These are phyloP conservation scores for Dendryphion nanum DNA, from an alignment of 2,329 filamentous ascomycete genomes.

Conservation along the genomic window DNA sequence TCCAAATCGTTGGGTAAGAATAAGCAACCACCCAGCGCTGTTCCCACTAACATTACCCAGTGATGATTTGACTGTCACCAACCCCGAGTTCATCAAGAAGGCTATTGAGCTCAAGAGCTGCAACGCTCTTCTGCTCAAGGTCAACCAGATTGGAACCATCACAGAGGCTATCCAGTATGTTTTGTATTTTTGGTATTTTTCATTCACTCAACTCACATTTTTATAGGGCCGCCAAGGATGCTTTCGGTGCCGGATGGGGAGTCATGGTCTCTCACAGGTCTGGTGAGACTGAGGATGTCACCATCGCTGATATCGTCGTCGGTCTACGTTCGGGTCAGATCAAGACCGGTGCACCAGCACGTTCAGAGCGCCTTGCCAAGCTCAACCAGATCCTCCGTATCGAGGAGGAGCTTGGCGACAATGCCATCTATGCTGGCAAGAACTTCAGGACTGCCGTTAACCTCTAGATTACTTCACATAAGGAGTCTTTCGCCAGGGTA, in stretches of 20 bases:
- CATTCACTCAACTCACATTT: constrained; percentile 52
- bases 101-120: constrained; percentile 98
- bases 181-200: constrained; percentile 69
- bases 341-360: constrained; percentile 69
- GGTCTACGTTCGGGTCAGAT: constrained; percentile 97
- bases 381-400: constrained; percentile 99
- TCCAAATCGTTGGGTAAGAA: constrained; percentile 82
- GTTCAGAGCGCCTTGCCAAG: constrained; percentile 98
- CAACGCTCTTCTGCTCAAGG: constrained; percentile 97
- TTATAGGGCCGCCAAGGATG: constrained; percentile 57
- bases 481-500: too few relatives aligned
- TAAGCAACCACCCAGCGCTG: not conserved
- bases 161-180: constrained; percentile 98
- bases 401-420: constrained; percentile 94
- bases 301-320: constrained; percentile 96
- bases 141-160: constrained; percentile 99
- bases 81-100: constrained; percentile 99
- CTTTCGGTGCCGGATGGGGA: constrained; percentile 77
- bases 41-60: constrained; percentile 33
- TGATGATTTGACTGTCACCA: constrained; percentile 98
- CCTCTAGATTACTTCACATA: too few relatives aligned
- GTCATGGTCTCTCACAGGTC: constrained; percentile 99
- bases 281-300: constrained; percentile 99
- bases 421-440: constrained; percentile 86
- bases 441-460: constrained; percentile 91